Base-by-base conservation (phyloP, 495 filamentous ascomycete species). In the Mytilinidion resinicola region DNA sequence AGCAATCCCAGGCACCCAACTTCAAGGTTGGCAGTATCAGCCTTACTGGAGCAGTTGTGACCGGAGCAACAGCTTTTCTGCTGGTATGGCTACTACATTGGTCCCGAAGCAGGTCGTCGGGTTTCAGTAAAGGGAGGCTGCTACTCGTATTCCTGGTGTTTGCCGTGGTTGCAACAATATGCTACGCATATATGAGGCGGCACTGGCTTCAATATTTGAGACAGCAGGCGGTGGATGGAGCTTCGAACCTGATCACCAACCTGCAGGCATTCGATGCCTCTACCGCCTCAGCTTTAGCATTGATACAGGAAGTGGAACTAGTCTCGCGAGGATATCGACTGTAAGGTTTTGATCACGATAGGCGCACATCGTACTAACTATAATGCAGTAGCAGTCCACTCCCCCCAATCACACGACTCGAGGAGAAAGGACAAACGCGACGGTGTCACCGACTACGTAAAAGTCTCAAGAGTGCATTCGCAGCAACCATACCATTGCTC, bases 281-380 rank as follows among this genome's bases (percentile, higher is more conserved):
- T 34, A 85, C 82, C 36, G 86, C 85, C 52, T 84, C 90, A 25
- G 87, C 90, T 1, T 77, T 98, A 35, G 85, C 86, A 35, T 81
- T 96, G 51, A 87, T 98, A 58, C 92, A 97, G 73, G 93, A 98
- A 70, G 92, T 97, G 17, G 93, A 97, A 72, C 78, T 97, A 50
- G 92, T 97, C 11, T 92, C 92, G 39, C 82, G 92, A 63, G 93
- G 93, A 50, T 98, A 97, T 70, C 81, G 88, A 70, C 82, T 98
- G 89, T 92, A 73, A 76, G 84, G 69, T 33, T 46, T 36, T 52
- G 61, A 19, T 30, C 36, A 50, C n/a, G 48, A 37, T 48, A 5
- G 10, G 12, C 44, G 34, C 48, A 59, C n/a, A 19, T 38, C 20
- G 43, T 17, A 41, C 58, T 62, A 39, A 68, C 44, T 17, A 11